phyloP scores from a whole-genome alignment of 805 yeast species.

The Starmerella ratchasimensis region DNA sequence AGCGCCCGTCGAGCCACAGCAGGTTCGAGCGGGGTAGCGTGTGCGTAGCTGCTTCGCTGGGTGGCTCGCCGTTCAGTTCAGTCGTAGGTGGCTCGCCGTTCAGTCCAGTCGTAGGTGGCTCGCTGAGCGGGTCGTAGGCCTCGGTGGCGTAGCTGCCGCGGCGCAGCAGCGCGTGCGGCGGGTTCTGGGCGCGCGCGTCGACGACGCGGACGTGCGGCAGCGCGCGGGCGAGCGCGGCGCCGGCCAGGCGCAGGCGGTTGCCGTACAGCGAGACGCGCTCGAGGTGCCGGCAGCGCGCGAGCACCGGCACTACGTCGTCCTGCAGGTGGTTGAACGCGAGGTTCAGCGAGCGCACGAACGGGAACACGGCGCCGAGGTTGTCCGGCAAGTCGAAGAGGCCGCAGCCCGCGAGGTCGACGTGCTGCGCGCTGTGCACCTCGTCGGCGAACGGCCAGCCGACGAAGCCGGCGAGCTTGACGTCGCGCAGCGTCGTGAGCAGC shows the following conservation, averaged over 20 bases:
- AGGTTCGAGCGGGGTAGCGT: slow-evolving; percentile 1
- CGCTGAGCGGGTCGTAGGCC: slow-evolving; percentile 7
- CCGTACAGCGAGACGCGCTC: slow-evolving; percentile 18
- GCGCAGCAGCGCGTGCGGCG: neutral
- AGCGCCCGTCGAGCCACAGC: slow-evolving; percentile 16
- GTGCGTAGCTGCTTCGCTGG: neutral
- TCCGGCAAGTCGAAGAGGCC: slow-evolving; percentile 15
- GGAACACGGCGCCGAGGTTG: slow-evolving; percentile 15
- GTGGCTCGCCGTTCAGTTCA: neutral
- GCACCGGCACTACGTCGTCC: slow-evolving; percentile 4
- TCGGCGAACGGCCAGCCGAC: slow-evolving; percentile 8
- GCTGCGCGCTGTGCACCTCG: slow-evolving; percentile 16
- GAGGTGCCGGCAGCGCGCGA: slow-evolving; percentile 12
- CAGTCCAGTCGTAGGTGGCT: neutral
- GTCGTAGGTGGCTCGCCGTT: neutral
- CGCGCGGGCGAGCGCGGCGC: slow-evolving; percentile 5
- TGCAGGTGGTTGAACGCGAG: slow-evolving; percentile 18
- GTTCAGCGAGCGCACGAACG: slow-evolving; percentile 16
- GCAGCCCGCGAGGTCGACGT: slow-evolving; percentile 15
- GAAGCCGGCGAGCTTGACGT: slow-evolving; percentile 12
- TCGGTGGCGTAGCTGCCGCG: slow-evolving; percentile 8
- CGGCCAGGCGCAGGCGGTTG: slow-evolving; percentile 9
- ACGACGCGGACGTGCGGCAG: slow-evolving; percentile 13
- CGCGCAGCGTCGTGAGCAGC: slow-evolving; percentile 9
- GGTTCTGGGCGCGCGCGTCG: slow-evolving; percentile 16